Evolutionary conservation across 179 eudicot species (phyloP).

Genomic region (Heliamphora pulchella): DNA sequence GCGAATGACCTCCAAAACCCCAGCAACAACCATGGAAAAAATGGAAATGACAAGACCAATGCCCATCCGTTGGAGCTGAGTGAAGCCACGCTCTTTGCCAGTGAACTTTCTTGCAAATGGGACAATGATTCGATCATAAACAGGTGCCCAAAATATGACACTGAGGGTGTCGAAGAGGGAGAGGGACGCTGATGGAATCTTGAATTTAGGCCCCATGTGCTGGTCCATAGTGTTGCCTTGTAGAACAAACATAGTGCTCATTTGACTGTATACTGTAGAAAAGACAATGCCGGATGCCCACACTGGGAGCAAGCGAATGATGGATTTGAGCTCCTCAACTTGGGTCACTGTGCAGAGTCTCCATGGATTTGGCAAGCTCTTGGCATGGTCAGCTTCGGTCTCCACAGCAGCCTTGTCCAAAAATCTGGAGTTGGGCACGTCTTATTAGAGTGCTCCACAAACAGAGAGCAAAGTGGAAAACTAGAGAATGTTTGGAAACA

Average conservation of each 20-base stretch:
- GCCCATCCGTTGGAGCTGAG: constrained; percentile 19
- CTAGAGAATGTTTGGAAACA: neutral
- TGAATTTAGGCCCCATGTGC: constrained; percentile 29
- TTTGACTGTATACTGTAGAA: constrained; percentile 40
- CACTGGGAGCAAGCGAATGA: constrained; percentile 42
- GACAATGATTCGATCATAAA: constrained; percentile 11
- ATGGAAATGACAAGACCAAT: constrained; percentile 15
- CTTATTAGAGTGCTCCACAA: neutral
- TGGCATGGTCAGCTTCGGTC: constrained; percentile 13
- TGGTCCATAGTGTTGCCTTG: constrained; percentile 46
- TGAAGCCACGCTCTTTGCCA: constrained; percentile 9
- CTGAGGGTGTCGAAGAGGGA: constrained; percentile 17
- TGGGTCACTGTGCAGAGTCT: constrained; percentile 41
- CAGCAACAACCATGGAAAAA: constrained; percentile 11
- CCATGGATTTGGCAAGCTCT: constrained; percentile 29
- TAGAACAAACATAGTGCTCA: constrained; percentile 45
- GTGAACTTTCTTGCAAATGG: neutral
- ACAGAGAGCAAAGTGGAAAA: neutral
- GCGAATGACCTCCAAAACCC: constrained; percentile 11
- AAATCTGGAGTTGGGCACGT: constrained; percentile 20
- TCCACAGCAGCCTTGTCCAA: constrained; percentile 43
- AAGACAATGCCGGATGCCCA: constrained; percentile 60
- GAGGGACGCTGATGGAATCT: constrained; percentile 17
- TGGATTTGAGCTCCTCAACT: constrained; percentile 41
- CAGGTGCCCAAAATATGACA: constrained; percentile 13